Base-by-base conservation (phyloP, 2,329 filamentous ascomycete species). In the Alternaria metachromatica region DNA sequence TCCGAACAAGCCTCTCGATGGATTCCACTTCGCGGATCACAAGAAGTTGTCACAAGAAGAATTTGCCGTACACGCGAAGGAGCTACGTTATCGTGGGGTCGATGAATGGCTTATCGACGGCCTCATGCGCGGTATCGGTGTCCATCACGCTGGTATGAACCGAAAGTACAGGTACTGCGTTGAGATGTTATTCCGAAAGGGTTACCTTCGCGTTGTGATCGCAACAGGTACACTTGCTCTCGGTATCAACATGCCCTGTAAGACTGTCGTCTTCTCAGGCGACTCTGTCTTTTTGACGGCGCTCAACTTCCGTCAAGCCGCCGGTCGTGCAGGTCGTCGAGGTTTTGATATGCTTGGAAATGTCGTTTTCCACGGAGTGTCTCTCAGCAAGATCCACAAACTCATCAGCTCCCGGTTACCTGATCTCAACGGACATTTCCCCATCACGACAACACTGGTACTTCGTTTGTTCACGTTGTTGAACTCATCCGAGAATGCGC, bases 131-230 rank as follows among this genome's bases (percentile, higher is more conserved):
- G 92, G 92, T 20, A 83, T 95, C 18, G 92, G 90, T 30, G 87
- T 94, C 7, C 92, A 95, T 80, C 92, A 95, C 73, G 87, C 91
- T 18, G 92, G 92, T 80, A 88, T 94, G 89, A 94, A 94, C 74
- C 85, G 90, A 53, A 87, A 88, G 65, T 94, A 94, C 74, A 87
- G 92, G 41, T 91, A 93, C 76, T 84, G 82, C 20, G 89, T 92
- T 2, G 91, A 94, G 73, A 90, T 92, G 63, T 80, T 93, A 8
- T 94, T 93, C 80, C 86, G 92, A 9, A 90, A 87, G 75, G 90
- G 91, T 1, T 94, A 87, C 72, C 78, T 94, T 44, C 85, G 87
- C 8, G 88, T 91, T 1, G 88, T 94, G 26, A 85, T 94, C 25
- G 91, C 92, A 1, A 94, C 92, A 1, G 92, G 91, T 1, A 94